Conservation (phyloP, 1,139 yeast species). For the Saccharomyces pastorianus region DNA sequence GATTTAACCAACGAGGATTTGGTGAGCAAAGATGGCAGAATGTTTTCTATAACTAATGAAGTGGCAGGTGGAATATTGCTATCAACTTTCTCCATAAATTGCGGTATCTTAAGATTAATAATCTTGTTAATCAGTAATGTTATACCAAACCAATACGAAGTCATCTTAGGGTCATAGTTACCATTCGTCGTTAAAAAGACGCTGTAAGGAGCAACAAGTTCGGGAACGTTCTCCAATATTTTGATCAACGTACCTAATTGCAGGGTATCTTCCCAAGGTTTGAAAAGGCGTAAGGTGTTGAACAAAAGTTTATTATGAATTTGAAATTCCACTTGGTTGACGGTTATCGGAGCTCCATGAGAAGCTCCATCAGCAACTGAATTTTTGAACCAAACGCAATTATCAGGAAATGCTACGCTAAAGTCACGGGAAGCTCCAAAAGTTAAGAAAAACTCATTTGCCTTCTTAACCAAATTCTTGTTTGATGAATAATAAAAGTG, state of each 20-base stretch:
- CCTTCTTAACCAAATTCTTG: constrained; percentile 31
- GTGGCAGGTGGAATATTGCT: constrained; percentile 28
- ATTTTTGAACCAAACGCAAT: constrained; percentile 46
- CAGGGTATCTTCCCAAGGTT: constrained; percentile 69
- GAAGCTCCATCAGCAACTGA: constrained; percentile 18
- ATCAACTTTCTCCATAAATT: constrained; percentile 23
- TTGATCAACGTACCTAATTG: constrained; percentile 51
- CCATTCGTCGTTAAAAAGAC: constrained; percentile 50
- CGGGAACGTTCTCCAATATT: constrained; percentile 53
- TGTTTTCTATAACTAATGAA: constrained; percentile 41
- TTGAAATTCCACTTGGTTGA: constrained; percentile 45
- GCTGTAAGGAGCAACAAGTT: constrained; percentile 66
- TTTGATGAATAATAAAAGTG: constrained; percentile 42
- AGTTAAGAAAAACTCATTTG: constrained; percentile 44
- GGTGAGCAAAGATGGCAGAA: constrained; percentile 62
- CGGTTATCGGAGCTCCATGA: constrained; percentile 23
- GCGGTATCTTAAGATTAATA: constrained; percentile 48
- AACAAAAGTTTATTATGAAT: constrained; percentile 62
- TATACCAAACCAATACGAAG: constrained; percentile 79
- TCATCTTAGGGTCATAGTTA: constrained; percentile 59
- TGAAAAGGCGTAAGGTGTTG: constrained; percentile 53
- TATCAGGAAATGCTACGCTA: constrained; percentile 60
- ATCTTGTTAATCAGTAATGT: constrained; percentile 54
- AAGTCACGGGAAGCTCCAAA: constrained; percentile 44
- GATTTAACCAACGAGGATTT: constrained; percentile 52